Conservation (phyloP, 169 alveolate species). For the Cryptosporidium parvum region DNA sequence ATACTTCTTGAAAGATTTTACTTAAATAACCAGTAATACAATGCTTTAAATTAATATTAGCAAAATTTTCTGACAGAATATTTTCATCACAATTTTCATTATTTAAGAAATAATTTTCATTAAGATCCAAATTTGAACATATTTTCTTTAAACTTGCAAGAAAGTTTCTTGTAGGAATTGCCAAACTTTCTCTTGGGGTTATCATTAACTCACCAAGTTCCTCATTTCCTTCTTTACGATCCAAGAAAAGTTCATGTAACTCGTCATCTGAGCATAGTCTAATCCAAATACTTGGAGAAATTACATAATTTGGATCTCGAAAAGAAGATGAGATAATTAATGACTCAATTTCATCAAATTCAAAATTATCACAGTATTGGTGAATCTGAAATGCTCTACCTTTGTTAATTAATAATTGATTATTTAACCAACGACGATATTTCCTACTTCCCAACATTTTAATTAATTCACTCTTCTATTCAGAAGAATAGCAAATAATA, state of each 20-base stretch:
- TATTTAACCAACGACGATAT: conserved; percentile 55
- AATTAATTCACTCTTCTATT: not conserved
- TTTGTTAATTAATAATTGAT: conserved; percentile 10
- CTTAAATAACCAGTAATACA: conserved; percentile 13
- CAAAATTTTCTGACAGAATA: not conserved
- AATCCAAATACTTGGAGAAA: conserved; percentile 30
- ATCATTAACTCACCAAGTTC: not conserved
- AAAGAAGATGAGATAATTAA: conserved; percentile 28
- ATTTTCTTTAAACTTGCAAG: not conserved
- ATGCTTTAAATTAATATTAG: not conserved
- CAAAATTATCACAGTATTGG: conserved; percentile 18
- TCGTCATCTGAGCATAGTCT: conserved; percentile 16
- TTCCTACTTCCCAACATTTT: conserved; percentile 52
- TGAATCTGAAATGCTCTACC: conserved; percentile 26
- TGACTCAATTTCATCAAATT: conserved; percentile 19
- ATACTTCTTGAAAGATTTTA: conserved; percentile 5
- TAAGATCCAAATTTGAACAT: not conserved
- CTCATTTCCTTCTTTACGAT: conserved; percentile 4
- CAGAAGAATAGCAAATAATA: not conserved
- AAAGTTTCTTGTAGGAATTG: not conserved
- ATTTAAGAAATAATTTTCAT: not conserved
- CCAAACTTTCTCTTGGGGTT: not conserved
- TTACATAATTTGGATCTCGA: conserved; percentile 3
- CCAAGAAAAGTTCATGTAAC: not conserved
- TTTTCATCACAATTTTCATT: not conserved